phyloP scores from a whole-genome alignment of 2,329 filamentous ascomycete species.

The Neonectria punicea region DNA sequence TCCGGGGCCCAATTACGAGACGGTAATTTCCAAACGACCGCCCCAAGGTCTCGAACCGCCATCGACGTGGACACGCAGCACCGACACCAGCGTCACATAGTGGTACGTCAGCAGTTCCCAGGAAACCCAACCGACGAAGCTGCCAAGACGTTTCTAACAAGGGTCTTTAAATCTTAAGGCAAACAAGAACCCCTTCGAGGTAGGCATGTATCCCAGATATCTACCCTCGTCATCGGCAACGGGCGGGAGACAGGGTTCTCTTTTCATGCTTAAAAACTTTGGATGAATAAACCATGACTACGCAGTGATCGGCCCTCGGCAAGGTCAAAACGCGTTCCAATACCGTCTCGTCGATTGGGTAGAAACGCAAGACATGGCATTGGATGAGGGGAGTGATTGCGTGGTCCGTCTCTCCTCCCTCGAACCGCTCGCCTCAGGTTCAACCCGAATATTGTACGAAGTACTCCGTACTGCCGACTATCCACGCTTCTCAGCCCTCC shows the following conservation, averaged over 20 bases:
- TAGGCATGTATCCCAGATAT: too few relatives aligned
- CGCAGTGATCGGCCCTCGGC: not conserved
- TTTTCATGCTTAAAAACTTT: slow-evolving; percentile 19
- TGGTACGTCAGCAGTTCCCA: slow-evolving; percentile 14
- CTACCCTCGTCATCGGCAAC: not conserved
- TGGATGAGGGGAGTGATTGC: slow-evolving; percentile 13
- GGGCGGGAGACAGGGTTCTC: not conserved
- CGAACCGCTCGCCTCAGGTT: not conserved
- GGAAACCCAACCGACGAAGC: not conserved
- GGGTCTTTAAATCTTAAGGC: too few relatives aligned
- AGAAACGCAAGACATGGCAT: not conserved
- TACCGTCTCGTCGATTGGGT: not conserved
- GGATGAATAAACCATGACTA: slow-evolving; percentile 12
- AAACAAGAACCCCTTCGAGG: too few relatives aligned
- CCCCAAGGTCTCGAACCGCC: not conserved
- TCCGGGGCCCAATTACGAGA: slow-evolving; percentile 21
- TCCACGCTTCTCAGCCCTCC: not conserved
- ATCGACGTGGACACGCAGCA: too few relatives aligned
- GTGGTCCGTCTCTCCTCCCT: slow-evolving; percentile 9
- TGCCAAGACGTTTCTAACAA: too few relatives aligned
- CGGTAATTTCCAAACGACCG: slow-evolving; percentile 14
- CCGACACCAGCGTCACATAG: too few relatives aligned
- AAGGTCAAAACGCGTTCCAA: not conserved
- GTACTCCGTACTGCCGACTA: not conserved
- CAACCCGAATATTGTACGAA: not conserved